Conservation (phyloP, 192 early-diverging fungal species). For the Coemansia sp. region DNA sequence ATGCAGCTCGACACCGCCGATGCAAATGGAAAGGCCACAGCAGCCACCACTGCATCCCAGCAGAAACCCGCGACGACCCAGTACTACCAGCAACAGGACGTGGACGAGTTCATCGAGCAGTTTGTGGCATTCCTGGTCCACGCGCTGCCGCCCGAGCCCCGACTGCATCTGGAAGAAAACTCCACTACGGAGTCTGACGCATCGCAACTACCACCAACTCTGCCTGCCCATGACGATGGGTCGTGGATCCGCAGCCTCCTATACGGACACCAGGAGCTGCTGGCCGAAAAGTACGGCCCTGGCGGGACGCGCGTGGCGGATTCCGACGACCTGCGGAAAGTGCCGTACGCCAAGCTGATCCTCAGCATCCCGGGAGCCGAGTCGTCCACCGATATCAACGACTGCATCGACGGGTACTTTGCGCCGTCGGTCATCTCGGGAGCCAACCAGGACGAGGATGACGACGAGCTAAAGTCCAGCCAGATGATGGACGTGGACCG, state of each 20-base stretch:
- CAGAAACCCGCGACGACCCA: neutral
- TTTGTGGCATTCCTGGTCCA: slow-evolving; percentile 63
- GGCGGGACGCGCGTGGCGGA: neutral
- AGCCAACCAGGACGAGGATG: neutral
- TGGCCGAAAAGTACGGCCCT: neutral
- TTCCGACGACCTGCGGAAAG: slow-evolving; percentile 11
- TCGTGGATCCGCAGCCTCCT: slow-evolving; percentile 48
- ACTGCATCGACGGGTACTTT: slow-evolving; percentile 45
- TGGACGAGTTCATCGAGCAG: slow-evolving; percentile 74
- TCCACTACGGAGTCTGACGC: neutral
- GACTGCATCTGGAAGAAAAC: slow-evolving; percentile 11
- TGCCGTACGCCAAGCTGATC: slow-evolving; percentile 41
- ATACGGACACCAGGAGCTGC: slow-evolving; percentile 30
- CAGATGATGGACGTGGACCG: slow-evolving; percentile 17
- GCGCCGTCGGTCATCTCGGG: slow-evolving; percentile 24
- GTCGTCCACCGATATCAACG: slow-evolving; percentile 43
- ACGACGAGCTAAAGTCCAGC: neutral
- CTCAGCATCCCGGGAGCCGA: slow-evolving; percentile 25
- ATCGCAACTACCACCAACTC: neutral
- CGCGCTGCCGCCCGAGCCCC: slow-evolving; percentile 56
- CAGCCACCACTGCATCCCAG: neutral
- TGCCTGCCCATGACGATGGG: slow-evolving; percentile 6
- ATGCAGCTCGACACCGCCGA: neutral
- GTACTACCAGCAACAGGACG: slow-evolving; percentile 67
- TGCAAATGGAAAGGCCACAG: neutral